phyloP scores from a whole-genome alignment of 108 stramenopile genomes.

The Fragilariopsis cylindrus region DNA sequence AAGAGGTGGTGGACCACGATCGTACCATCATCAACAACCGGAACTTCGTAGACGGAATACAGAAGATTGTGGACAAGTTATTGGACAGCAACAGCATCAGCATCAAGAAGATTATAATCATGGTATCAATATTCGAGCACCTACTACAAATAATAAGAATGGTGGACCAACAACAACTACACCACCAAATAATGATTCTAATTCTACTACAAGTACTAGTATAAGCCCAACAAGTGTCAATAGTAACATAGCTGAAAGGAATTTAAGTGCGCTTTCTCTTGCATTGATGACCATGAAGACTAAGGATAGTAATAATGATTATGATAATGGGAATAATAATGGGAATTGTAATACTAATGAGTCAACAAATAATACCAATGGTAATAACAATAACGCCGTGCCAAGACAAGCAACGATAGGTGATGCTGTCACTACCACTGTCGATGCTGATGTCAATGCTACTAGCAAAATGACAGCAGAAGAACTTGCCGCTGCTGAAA shows the following conservation, averaged over 20 bases:
- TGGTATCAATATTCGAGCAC: too few species aligned
- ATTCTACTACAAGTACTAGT: not conserved
- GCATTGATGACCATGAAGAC: slow-evolving; percentile 35
- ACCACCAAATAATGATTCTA: slow-evolving; percentile 1
- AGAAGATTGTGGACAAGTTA: not conserved
- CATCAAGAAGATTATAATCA: not conserved
- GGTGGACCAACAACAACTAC: slow-evolving; percentile 1
- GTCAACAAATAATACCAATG: not conserved
- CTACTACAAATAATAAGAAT: not conserved
- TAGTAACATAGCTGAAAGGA: slow-evolving; percentile 13
- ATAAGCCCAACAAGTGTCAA: not conserved
- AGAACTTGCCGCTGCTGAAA: slow-evolving; percentile 23
- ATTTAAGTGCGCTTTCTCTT: slow-evolving; percentile 41
- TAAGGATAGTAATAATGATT: slow-evolving; percentile 5
- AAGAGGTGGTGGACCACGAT: not conserved
- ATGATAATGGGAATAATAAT: not conserved
- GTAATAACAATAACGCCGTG: not conserved
- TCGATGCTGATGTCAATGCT: too few species aligned
- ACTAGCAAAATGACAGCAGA: not conserved
- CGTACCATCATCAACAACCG: slow-evolving; percentile 1
- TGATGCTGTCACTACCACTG: too few species aligned
- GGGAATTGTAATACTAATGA: not conserved
- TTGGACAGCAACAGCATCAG: not conserved
- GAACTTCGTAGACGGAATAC: not conserved
- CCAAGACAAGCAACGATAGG: too few species aligned